phyloP scores from a whole-genome alignment of 2,329 filamentous ascomycete genomes.

The Sporothrix inflata region DNA sequence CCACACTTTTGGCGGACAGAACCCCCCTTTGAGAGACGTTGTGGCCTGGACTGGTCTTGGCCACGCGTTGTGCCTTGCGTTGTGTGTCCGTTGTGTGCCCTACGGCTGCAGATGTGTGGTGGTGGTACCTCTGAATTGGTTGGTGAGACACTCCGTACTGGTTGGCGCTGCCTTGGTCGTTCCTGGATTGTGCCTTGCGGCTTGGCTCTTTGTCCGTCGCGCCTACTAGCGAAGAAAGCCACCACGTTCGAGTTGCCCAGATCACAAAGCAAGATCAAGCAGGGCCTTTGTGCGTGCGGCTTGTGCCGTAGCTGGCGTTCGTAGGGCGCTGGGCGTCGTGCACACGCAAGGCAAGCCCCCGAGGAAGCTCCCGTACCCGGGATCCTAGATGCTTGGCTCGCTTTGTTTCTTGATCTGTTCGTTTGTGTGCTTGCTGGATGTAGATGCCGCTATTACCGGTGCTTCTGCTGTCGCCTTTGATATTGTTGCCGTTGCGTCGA shows the following conservation, averaged over 20 bases:
- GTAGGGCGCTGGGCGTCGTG: background rate
- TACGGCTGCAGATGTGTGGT: background rate
- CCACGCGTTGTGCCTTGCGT: background rate
- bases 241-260: background rate
- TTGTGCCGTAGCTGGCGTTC: constrained; percentile 1
- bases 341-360: background rate
- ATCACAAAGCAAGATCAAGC: background rate
- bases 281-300: background rate
- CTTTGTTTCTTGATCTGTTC: background rate
- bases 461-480: background rate
- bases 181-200: constrained; percentile 11
- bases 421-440: background rate
- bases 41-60: background rate
- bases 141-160: background rate
- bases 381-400: background rate
- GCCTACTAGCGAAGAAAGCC: background rate
- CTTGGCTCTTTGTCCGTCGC: background rate
- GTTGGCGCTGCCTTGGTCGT: background rate
- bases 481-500: background rate
- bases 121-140: background rate
- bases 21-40: background rate
- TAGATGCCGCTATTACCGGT: background rate
- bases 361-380: background rate
- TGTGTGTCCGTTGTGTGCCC: background rate
- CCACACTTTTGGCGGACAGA: background rate